phyloP scores from a whole-genome alignment of 1,284 basidiomycete genomes.

The Rhodotorula sp. region DNA sequence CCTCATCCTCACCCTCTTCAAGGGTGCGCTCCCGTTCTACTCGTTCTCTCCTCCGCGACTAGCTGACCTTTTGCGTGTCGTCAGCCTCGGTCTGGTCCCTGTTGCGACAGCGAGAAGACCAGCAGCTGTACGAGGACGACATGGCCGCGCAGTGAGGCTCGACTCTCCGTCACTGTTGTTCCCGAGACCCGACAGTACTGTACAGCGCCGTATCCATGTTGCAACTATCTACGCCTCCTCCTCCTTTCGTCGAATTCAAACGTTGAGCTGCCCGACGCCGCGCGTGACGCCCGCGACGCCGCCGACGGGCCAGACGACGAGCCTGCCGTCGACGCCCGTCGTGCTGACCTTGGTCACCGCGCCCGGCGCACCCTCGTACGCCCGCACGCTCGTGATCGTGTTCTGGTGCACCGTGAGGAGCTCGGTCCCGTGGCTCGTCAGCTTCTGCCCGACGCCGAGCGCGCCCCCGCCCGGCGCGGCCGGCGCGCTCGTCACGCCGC shows the following conservation, averaged over 20 bases:
- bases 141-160: slow-evolving; percentile 24
- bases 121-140: slow-evolving; percentile 56
- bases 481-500: slow-evolving; percentile 64
- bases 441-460: slow-evolving; percentile 48
- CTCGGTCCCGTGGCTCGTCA: slow-evolving; percentile 62
- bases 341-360: slow-evolving; percentile 76
- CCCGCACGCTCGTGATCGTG: slow-evolving; percentile 87
- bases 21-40: slow-evolving; percentile 57
- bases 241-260: background rate
- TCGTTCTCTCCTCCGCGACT: slow-evolving; percentile 30
- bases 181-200: no score
- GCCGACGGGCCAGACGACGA: slow-evolving; percentile 87
- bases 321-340: slow-evolving; percentile 88
- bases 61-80: slow-evolving; percentile 34
- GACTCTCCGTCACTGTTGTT: background rate
- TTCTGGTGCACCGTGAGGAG: slow-evolving; percentile 93
- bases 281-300: slow-evolving; percentile 30
- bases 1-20: slow-evolving; percentile 73
- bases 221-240: background rate
- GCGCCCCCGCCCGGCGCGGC: slow-evolving; percentile 50
- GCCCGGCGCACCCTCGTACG: slow-evolving; percentile 61
- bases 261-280: slow-evolving; percentile 24
- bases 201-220: no score
- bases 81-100: slow-evolving; percentile 94
- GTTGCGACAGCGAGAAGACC: slow-evolving; percentile 71